Evolutionary conservation across 106 monocot species (phyloP), one percentile per base, ranked within the genome.

Genomic region (Dendrobium huoshanense): DNA sequence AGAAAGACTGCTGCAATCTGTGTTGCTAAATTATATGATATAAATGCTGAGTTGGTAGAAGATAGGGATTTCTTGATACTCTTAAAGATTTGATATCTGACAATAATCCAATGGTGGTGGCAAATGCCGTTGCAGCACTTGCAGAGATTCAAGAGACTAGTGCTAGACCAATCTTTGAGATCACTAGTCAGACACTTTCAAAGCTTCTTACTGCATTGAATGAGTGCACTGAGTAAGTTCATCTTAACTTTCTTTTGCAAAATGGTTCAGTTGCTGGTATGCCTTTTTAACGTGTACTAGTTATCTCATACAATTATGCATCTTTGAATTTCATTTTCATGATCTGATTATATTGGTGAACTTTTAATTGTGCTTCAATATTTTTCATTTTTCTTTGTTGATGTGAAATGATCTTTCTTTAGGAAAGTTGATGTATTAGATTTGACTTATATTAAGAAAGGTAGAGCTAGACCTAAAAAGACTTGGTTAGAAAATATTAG

Each of bases 91-190:
- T 99, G 81, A 99, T 99, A 81, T 99, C 98, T 76, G 98, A 99
- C 80, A 99, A 93, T 80, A 99, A 99, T 91, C 98, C 98, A 45
- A 99, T 99, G 98, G 98, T 99, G 40, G 98, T 99, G 45, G 98
- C 98, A 79, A 99, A 99, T 91, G 98, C 98, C 45, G 95, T 99
- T 56, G 98, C 98, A 64, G 98, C 98, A 33, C 98, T 99, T 81
- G 95, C 98, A 82, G 98, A 99, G 84, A 99, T 99, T 74, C 91
- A 99, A 77, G 98, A 99, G 80, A 90, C 80, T 40, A 95, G 92
- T 78, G 83, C n/a, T 55, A 78, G 84, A n/a, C 90, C 91, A 77
- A 88, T 95, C 58, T 99, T 99, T 93, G 98, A 99, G 75, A 95
- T 99, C 19, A 95, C 95, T 41, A 88, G 91, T 83, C 89, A 87